A percentile compares a stretch with the other conserved stretches of the same genome.
These are phyloP conservation scores for Periconia digitata DNA, from an alignment of 2,329 filamentous ascomycete genomes.

Conservation along the genomic window DNA sequence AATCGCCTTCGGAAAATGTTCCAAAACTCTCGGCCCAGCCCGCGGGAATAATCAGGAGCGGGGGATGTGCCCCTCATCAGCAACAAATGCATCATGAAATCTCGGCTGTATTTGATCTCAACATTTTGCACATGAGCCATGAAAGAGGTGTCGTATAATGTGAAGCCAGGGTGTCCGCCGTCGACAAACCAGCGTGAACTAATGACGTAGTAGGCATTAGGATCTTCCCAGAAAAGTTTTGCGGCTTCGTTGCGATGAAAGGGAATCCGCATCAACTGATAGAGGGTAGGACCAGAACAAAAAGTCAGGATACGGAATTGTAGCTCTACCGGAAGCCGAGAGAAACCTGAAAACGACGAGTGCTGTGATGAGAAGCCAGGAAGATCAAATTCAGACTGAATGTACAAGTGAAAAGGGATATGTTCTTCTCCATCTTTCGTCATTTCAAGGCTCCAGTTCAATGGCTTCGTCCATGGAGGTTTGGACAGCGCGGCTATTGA, in stretches of 20 bases:
- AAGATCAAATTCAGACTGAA: background rate
- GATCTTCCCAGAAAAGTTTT: slow-evolving; percentile 19
- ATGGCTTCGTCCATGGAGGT: slow-evolving; percentile 9
- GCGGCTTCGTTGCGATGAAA: slow-evolving; percentile 16
- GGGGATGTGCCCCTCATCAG: background rate
- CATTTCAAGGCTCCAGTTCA: slow-evolving; percentile 9
- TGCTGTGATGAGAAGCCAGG: background rate
- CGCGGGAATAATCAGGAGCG: slow-evolving; percentile 1
- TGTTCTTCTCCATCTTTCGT: slow-evolving; percentile 8
- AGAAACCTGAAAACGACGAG: slow-evolving; percentile 6
- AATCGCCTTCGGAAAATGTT: slow-evolving; percentile 8
- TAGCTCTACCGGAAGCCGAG: slow-evolving; percentile 14
- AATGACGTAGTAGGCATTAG: slow-evolving; percentile 12
- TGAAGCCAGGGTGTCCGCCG: slow-evolving; percentile 13
- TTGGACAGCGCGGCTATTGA: slow-evolving; percentile 8
- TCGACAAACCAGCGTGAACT: slow-evolving; percentile 9
- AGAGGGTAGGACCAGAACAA: slow-evolving; percentile 16
- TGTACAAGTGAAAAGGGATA: slow-evolving; percentile 9
- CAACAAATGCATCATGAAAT: slow-evolving; percentile 1
- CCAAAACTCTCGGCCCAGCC: too few relatives aligned
- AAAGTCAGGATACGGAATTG: slow-evolving; percentile 13
- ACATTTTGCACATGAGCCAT: slow-evolving; percentile 15
- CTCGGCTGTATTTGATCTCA: slow-evolving; percentile 9
- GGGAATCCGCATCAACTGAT: slow-evolving; percentile 16
- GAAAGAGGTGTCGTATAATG: slow-evolving; percentile 12